Evolutionary conservation across 2,329 filamentous ascomycete genomes (phyloP).

Genomic region (Fusarium transvaalense): DNA sequence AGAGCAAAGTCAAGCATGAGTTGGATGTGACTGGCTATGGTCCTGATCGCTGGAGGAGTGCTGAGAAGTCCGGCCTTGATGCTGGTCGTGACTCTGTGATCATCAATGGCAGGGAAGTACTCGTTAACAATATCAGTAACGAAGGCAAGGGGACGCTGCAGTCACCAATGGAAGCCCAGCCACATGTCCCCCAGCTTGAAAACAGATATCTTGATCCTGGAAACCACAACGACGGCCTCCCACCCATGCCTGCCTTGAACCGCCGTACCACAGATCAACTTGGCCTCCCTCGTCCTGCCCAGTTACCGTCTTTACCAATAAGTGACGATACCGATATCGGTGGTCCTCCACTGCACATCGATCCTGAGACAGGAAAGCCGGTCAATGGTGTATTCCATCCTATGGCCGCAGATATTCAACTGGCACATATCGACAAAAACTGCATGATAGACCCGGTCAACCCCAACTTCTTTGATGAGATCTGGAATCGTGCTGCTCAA

Average conservation of each 20-base stretch:
- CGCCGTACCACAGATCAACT: constrained; percentile 75
- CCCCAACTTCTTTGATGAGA: constrained; percentile 84
- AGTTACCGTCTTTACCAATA: constrained; percentile 76
- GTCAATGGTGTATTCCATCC: constrained; percentile 62
- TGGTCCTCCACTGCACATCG: constrained; percentile 73
- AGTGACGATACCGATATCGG: constrained; percentile 86
- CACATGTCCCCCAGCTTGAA: constrained; percentile 45
- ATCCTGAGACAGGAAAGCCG: constrained; percentile 63
- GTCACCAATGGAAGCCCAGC: constrained; percentile 53
- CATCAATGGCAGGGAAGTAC: constrained; percentile 76
- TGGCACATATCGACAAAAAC: constrained; percentile 82
- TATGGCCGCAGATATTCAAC: constrained; percentile 75
- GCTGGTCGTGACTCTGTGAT: constrained; percentile 79
- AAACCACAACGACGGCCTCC: constrained; percentile 63
- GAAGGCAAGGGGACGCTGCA: constrained; percentile 73
- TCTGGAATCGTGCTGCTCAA: constrained; percentile 87
- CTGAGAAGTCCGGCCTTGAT: constrained; percentile 70
- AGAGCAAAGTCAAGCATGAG: constrained; percentile 71
- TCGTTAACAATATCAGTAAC: constrained; percentile 72
- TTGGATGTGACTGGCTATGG: constrained; percentile 85
- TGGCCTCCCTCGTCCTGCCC: constrained; percentile 75
- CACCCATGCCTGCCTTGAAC: constrained; percentile 68
- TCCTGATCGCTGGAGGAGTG: constrained; percentile 77
- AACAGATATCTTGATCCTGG: constrained; percentile 51
- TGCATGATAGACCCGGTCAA: constrained; percentile 95